Conservation (phyloP, 129 eudicot species). For the Saussurea involucrata region DNA sequence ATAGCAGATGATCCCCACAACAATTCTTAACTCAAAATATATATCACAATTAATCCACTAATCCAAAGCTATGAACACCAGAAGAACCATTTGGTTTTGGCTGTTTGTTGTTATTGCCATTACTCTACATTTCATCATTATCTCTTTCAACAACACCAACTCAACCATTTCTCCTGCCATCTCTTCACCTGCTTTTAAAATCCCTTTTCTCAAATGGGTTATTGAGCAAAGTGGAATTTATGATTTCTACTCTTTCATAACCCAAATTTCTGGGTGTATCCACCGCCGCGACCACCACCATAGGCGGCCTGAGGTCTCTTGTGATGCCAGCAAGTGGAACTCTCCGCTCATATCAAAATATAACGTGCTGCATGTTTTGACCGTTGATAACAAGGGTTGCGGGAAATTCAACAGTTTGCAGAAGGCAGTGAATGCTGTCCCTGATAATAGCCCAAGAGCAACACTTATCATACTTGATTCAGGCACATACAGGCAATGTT, state of each 20-base stretch:
- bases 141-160: conserved; percentile 21
- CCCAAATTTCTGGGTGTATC: not conserved
- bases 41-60: not conserved
- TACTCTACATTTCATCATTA: conserved; percentile 43
- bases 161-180: conserved; percentile 6
- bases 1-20: not conserved
- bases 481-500: conserved; percentile 64
- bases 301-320: conserved; percentile 7
- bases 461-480: conserved; percentile 63
- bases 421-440: conserved; percentile 72
- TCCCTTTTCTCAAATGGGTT: conserved; percentile 28
- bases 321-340: conserved; percentile 53
- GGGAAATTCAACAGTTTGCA: conserved; percentile 70
- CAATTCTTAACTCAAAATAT: not conserved
- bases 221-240: conserved; percentile 23
- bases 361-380: conserved; percentile 43
- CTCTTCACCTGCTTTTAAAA: not conserved
- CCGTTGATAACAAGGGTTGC: conserved; percentile 65
- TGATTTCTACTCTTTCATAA: conserved; percentile 20
- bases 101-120: conserved; percentile 35
- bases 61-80: conserved; percentile 48
- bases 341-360: conserved; percentile 49
- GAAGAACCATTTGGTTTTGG: conserved; percentile 43
- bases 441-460: conserved; percentile 41
- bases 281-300: conserved; percentile 14